Base-by-base conservation (phyloP, 148 eudicot species). In the Chenopodium album region DNA sequence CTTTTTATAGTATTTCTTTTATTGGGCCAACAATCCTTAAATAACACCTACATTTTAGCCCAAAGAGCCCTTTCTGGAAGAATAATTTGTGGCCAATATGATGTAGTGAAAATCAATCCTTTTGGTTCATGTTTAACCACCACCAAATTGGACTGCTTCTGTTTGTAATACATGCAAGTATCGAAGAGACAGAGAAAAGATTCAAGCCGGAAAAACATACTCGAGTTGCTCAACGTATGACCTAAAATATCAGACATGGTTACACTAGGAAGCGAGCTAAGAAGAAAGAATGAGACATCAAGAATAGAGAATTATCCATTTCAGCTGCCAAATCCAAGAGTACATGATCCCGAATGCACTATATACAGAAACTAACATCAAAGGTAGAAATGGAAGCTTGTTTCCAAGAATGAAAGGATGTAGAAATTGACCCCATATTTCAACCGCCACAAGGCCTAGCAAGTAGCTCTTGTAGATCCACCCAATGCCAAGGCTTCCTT, bases 251-350 rank as follows among this genome's bases (percentile, higher is more conserved):
- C 44, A 59, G 72, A 60, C 60, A 80, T 23, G 19, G 13, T 19
- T 44, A 73, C 23, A 22, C n/a, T 79, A 54, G 22, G 29, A 54
- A 32, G 17, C 1, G 0, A 14, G 4, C 37, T 34, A 3, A 34
- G 62, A 67, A 11, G 32, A 67, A 70, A 22, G 44, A 56, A 70
- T 4, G 23, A 23, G 41, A 41, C 66, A 73, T 90, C 84, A 92
- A 72, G 78, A 75, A 52, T 83, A 85, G 67, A 9, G 71, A 76
- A 90, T 19, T 73, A 95, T 94, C 79, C 73, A 66, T 76, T 80
- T 87, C 26, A 97, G 89, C 85, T 94, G 97, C 95, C 98, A 97
- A 81, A 94, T 75, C 99, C 97, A 97, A 73, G 99, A 94, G 88
- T 89, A 94, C 69, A 88, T 78, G 81, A 94, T 86, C 47, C 99